These are phyloP conservation scores for Setaria italica DNA, from an alignment of 202 grass and related monocot genomes.

Conservation along the genomic window DNA sequence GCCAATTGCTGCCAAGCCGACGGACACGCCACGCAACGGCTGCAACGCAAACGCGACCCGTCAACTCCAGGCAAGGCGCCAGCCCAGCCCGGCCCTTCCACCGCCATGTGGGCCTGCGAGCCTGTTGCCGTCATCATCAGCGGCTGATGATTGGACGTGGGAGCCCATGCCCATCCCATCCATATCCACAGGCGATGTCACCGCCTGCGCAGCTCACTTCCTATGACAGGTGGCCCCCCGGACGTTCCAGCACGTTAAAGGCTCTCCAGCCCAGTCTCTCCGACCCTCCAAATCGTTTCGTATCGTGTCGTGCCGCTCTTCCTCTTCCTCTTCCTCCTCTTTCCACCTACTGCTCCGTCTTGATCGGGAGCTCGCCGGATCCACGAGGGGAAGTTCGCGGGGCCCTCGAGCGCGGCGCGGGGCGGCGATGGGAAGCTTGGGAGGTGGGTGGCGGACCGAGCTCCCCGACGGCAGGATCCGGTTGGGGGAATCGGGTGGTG, in stretches of 20 bases:
- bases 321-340: too few relatives aligned
- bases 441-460: constrained; percentile 30
- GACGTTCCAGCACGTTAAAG: neutral
- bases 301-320: constrained; percentile 9
- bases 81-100: too few relatives aligned
- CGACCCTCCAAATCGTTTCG: neutral
- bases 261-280: neutral
- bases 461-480: neutral
- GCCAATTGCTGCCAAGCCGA: too few relatives aligned
- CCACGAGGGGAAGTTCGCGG: neutral
- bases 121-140: neutral
- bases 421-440: constrained; percentile 41
- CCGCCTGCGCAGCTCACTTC: neutral
- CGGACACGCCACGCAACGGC: neutral
- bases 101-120: neutral
- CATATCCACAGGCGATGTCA: neutral
- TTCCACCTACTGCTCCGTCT: neutral
- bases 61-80: too few relatives aligned
- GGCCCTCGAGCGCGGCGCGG: neutral
- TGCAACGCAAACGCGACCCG: too few relatives aligned
- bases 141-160: neutral
- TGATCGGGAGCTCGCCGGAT: constrained; percentile 19
- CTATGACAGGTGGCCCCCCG: neutral
- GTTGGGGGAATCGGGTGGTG: neutral
- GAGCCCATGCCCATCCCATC: neutral